Percentiles rank a stretch among this genome's conserved stretches.
phyloP scores from a whole-genome alignment of 768 basidiomycete genomes.

The Trametes cingulata region DNA sequence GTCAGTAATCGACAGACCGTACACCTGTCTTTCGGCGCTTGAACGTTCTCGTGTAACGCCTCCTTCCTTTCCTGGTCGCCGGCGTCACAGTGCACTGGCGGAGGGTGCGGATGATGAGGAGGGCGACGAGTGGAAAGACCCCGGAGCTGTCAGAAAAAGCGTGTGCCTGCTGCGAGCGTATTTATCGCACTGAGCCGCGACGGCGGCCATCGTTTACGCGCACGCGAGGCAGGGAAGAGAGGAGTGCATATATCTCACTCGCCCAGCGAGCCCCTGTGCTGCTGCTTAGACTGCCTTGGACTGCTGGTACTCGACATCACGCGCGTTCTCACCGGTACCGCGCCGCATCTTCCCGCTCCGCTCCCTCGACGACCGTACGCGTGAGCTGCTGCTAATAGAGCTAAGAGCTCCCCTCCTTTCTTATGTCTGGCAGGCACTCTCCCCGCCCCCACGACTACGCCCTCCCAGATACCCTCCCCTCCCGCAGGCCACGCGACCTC shows the following conservation, averaged over 20 bases:
- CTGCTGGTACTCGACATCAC: too few relatives aligned
- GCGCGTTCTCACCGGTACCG: background rate
- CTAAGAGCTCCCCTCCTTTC: background rate
- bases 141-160: slow-evolving; percentile 2
- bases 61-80: too few relatives aligned
- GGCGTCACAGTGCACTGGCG: too few relatives aligned
- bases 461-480: background rate
- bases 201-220: background rate
- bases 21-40: too few relatives aligned
- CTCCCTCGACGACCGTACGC: background rate
- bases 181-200: background rate
- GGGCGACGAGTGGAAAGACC: background rate
- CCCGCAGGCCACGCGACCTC: slow-evolving; percentile 2
- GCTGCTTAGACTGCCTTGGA: too few relatives aligned
- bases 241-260: background rate
- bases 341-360: slow-evolving; percentile 11
- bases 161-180: background rate
- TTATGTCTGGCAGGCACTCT: slow-evolving; percentile 4
- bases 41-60: too few relatives aligned
- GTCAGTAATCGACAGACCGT: too few relatives aligned
- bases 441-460: slow-evolving; percentile 3
- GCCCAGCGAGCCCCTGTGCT: background rate
- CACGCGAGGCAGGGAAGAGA: background rate
- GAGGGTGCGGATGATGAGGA: too few relatives aligned
- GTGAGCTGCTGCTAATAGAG: too few relatives aligned